Conservation (phyloP, 352 stramenopile species). For the Thalassiosira pacifica region DNA sequence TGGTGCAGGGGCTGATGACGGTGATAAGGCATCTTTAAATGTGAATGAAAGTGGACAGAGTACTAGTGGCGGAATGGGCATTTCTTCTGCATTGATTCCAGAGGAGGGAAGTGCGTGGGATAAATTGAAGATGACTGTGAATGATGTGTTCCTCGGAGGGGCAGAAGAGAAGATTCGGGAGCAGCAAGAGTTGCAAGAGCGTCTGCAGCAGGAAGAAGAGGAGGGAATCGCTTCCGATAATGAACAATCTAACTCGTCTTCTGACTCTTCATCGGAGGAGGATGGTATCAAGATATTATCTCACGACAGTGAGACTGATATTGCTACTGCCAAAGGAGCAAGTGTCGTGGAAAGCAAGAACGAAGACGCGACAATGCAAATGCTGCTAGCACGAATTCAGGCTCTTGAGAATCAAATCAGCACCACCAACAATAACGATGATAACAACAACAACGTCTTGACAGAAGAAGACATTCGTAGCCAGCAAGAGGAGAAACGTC, state of each 20-base stretch:
- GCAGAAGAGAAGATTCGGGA: constrained; percentile 25
- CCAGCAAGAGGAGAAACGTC: constrained; percentile 7
- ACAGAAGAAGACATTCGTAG: constrained; percentile 21
- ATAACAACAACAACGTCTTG: not conserved
- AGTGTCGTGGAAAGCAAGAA: not conserved
- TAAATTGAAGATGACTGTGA: constrained; percentile 37
- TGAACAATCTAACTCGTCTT: not conserved
- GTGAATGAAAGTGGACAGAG: not conserved
- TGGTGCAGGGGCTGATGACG: not conserved
- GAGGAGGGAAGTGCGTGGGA: constrained; percentile 41
- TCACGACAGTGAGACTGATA: not conserved
- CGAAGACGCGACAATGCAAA: not conserved
- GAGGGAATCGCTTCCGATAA: not conserved
- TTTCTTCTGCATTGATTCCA: constrained; percentile 37
- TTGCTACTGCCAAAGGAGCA: not conserved
- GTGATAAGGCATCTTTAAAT: not conserved
- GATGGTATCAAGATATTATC: not conserved
- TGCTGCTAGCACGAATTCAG: constrained; percentile 33
- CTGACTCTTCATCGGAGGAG: not conserved
- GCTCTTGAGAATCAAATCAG: constrained; percentile 37
- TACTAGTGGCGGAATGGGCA: constrained; percentile 16
- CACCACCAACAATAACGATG: not conserved
- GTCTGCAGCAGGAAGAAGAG: not conserved
- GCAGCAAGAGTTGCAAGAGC: not conserved
- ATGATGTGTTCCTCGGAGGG: constrained; percentile 57